These are phyloP conservation scores for Lojkania enalia DNA, from an alignment of 2,329 filamentous ascomycete genomes.

Conservation along the genomic window DNA sequence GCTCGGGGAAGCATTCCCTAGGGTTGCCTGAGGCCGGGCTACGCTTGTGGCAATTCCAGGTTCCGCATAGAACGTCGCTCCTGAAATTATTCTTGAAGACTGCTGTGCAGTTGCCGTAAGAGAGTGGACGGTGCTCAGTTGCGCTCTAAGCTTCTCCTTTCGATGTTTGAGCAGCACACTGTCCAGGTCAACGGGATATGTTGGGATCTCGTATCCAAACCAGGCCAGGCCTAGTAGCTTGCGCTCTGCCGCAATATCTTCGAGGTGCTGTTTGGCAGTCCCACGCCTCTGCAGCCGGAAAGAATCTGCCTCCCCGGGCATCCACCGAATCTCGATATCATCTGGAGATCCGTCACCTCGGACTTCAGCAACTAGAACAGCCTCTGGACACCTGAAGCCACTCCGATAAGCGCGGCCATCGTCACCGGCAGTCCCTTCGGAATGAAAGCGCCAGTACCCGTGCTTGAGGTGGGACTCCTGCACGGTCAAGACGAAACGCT, in stretches of 20 bases:
- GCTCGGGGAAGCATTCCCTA: too few species aligned
- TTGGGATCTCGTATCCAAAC: constrained; percentile 1
- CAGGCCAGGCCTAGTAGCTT: constrained; percentile 3
- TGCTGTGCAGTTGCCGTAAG: too few species aligned
- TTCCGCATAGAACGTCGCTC: too few species aligned
- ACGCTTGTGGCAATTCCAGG: too few species aligned
- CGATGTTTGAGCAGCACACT: constrained; percentile 2
- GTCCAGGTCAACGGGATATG: constrained; percentile 6
- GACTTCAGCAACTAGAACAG: constrained; percentile 6
- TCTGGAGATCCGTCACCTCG: background rate
- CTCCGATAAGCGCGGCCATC: constrained; percentile 6
- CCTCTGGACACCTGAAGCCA: constrained; percentile 13
- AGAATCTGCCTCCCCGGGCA: constrained; percentile 8
- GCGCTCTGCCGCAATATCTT: constrained; percentile 11
- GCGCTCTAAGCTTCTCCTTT: background rate
- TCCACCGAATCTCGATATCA: constrained; percentile 15
- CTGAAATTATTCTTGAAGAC: too few species aligned
- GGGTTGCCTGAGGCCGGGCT: too few species aligned
- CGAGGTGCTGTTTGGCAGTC: constrained; percentile 15
- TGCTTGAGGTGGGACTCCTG: constrained; percentile 2
- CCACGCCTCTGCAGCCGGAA: constrained; percentile 1
- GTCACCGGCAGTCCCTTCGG: constrained; percentile 1
- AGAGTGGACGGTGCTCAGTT: too few species aligned
- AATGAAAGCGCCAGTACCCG: constrained; percentile 17
- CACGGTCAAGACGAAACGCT: background rate